These are phyloP conservation scores for Maudiozyma barnettii DNA, from an alignment of 805 yeast species.

Conservation along the genomic window DNA sequence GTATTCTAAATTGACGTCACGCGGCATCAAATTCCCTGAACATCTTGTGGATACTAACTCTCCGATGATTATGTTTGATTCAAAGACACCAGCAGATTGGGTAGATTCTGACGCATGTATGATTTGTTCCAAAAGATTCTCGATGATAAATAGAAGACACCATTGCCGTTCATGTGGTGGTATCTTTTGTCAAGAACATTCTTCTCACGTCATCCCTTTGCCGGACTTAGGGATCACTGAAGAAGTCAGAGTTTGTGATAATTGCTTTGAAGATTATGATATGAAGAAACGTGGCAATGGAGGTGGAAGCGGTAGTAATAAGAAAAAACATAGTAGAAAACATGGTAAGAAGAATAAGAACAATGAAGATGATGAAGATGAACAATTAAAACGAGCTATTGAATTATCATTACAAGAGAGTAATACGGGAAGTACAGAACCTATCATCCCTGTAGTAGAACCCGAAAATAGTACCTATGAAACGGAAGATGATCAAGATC, in stretches of 20 bases:
- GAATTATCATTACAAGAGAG: conserved; percentile 64
- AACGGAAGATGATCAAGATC: conserved; percentile 74
- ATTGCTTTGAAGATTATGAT: conserved; percentile 60
- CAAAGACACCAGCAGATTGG: conserved; percentile 96
- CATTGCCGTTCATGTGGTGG: conserved; percentile 98
- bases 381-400: conserved; percentile 67
- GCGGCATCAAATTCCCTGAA: conserved; percentile 62
- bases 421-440: conserved; percentile 7
- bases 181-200: conserved; percentile 77
- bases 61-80: conserved; percentile 53
- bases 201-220: conserved; percentile 59
- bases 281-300: conserved; percentile 23
- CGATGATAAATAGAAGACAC: conserved; percentile 82
- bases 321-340: conserved; percentile 6
- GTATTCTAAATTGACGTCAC: conserved; percentile 48
- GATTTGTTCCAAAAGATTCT: conserved; percentile 76
- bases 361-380: conserved; percentile 56
- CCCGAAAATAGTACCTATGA: conserved; percentile 26
- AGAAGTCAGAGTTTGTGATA: conserved; percentile 90
- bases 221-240: conserved; percentile 80
- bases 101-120: conserved; percentile 90
- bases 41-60: conserved; percentile 9
- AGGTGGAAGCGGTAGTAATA: conserved; percentile 4
- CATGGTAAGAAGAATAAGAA: conserved; percentile 19
- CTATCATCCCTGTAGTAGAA: conserved; percentile 24